Conservation (phyloP, 2,329 filamentous ascomycete species). For the Aspergillus costaricaensis region DNA sequence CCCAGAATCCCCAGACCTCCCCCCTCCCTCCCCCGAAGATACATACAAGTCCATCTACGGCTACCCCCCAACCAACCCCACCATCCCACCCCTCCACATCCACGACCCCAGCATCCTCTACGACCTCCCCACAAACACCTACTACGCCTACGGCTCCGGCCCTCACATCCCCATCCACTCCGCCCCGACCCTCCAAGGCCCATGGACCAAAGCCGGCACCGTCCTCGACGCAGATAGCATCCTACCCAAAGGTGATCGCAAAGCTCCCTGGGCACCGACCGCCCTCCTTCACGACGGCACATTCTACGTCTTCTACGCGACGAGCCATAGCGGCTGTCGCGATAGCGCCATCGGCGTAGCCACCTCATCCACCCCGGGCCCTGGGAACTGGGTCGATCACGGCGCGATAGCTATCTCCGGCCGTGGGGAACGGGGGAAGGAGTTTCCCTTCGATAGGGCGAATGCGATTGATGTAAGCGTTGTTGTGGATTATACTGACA, state of each 20-base stretch:
- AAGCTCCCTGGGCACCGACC: conserved; percentile 59
- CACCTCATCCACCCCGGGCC: conserved; percentile 45
- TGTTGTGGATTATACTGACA: conserved; percentile 35
- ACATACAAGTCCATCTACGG: neutral
- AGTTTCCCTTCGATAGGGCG: conserved; percentile 46
- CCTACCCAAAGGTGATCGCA: conserved; percentile 37
- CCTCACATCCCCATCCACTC: conserved; percentile 34
- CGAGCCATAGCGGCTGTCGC: conserved; percentile 63
- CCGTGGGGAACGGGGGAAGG: conserved; percentile 29
- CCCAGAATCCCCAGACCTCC: neutral
- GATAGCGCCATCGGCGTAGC: conserved; percentile 64
- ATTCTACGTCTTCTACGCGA: conserved; percentile 68
- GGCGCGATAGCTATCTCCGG: conserved; percentile 39
- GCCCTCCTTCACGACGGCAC: conserved; percentile 56
- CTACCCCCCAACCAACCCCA: neutral
- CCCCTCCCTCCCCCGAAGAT: neutral
- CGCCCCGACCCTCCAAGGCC: conserved; percentile 31
- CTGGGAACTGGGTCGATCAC: conserved; percentile 40
- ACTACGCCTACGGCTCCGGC: conserved; percentile 38
- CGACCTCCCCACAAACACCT: conserved; percentile 22
- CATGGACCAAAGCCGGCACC: conserved; percentile 33
- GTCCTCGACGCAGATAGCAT: conserved; percentile 34
- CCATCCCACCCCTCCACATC: conserved; percentile 25
- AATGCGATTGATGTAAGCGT: conserved; percentile 65
- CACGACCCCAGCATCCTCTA: conserved; percentile 38